Percentiles rank a stretch among this genome's conserved stretches.
These are phyloP conservation scores for Septoria petroselini DNA, from an alignment of 2,329 filamentous ascomycete genomes.

Conservation along the genomic window DNA sequence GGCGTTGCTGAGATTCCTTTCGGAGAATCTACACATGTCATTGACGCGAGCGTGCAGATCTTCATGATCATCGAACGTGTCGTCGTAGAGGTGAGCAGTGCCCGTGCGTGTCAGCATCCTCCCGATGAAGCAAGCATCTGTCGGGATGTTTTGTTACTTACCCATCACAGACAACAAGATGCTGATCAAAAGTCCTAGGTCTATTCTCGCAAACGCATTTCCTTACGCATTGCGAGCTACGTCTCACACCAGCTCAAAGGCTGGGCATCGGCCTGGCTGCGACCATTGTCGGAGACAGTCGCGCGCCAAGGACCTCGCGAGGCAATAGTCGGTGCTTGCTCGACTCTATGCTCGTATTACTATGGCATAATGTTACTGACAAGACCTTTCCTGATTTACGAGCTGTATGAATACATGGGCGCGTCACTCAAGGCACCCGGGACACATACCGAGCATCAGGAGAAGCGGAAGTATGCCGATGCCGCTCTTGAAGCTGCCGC, in stretches of 20 bases:
- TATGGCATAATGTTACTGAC: slow-evolving; percentile 55
- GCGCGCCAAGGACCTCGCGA: background rate
- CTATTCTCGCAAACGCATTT: slow-evolving; percentile 45
- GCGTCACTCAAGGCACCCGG: slow-evolving; percentile 23
- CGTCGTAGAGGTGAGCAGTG: slow-evolving; percentile 42
- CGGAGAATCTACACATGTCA: slow-evolving; percentile 34
- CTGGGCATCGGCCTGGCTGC: slow-evolving; percentile 42
- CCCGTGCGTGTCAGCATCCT: no score
- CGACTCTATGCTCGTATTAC: slow-evolving; percentile 52
- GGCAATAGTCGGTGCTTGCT: slow-evolving; percentile 45
- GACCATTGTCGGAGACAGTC: slow-evolving; percentile 28
- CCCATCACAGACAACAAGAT: no score
- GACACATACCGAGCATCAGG: slow-evolving; percentile 22
- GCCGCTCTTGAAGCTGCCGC: slow-evolving; percentile 33
- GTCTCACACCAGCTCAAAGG: slow-evolving; percentile 43
- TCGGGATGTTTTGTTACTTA: no score
- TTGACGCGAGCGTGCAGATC: slow-evolving; percentile 44
- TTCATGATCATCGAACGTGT: slow-evolving; percentile 50
- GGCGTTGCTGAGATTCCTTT: slow-evolving; percentile 4
- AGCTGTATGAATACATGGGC: slow-evolving; percentile 43
- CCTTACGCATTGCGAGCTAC: slow-evolving; percentile 42
- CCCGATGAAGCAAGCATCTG: no score
- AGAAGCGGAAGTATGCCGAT: slow-evolving; percentile 32
- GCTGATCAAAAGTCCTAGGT: no score
- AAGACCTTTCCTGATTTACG: slow-evolving; percentile 53